Percentiles rank a stretch among this genome's conserved stretches.
phyloP scores from a whole-genome alignment of 2,329 filamentous ascomycete genomes.

The Cercospora citrullina region DNA sequence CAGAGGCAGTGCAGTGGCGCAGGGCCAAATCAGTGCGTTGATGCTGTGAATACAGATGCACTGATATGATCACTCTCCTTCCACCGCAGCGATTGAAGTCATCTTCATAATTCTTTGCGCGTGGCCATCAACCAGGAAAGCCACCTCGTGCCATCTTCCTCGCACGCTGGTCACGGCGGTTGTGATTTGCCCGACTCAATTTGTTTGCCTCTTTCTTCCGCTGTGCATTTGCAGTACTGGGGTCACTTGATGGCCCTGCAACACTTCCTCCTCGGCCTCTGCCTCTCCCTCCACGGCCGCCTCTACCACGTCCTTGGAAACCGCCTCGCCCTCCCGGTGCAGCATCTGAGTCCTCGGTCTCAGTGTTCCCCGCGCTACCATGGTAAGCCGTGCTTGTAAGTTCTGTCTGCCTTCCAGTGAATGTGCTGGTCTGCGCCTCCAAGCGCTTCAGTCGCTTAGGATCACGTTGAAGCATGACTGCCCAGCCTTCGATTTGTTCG shows the following conservation, averaged over 20 bases:
- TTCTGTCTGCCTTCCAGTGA: slow-evolving; percentile 65
- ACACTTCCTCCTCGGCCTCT: slow-evolving; percentile 54
- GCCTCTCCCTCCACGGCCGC: slow-evolving; percentile 47
- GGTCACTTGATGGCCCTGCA: slow-evolving; percentile 65
- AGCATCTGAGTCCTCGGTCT: slow-evolving; percentile 58
- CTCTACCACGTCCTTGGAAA: slow-evolving; percentile 50
- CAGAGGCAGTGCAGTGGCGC: neutral
- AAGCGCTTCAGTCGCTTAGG: slow-evolving; percentile 66
- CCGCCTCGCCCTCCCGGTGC: slow-evolving; percentile 44
- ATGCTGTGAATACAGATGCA: neutral
- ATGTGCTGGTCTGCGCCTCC: slow-evolving; percentile 68
- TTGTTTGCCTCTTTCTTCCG: slow-evolving; percentile 79
- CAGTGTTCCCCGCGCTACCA: slow-evolving; percentile 54
- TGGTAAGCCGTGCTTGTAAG: slow-evolving; percentile 67
- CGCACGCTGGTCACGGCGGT: slow-evolving; percentile 69
- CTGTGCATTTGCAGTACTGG: slow-evolving; percentile 69
- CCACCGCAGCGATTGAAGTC: neutral
- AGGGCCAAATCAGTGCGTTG: neutral
- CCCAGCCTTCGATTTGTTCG: slow-evolving; percentile 93
- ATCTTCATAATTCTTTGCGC: neutral
- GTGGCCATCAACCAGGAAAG: slow-evolving; percentile 41
- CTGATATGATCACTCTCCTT: neutral
- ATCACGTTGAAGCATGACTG: slow-evolving; percentile 76
- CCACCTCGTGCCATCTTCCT: slow-evolving; percentile 63
- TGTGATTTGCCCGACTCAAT: slow-evolving; percentile 80